phyloP scores from a whole-genome alignment of 2,329 filamentous ascomycete genomes.

The Ampelomyces quisqualis region DNA sequence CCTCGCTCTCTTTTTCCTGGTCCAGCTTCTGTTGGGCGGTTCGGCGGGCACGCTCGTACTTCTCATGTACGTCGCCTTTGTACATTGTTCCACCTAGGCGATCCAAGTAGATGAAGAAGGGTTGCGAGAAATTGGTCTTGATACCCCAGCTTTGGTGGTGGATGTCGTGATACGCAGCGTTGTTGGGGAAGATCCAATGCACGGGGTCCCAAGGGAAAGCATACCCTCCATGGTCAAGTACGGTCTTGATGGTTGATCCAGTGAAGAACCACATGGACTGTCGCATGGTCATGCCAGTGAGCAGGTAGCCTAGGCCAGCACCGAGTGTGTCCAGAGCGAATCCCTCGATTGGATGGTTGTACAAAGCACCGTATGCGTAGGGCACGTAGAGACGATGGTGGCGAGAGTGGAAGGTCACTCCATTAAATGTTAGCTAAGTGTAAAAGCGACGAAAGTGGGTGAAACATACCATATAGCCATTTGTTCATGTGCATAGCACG shows the following conservation, averaged over 20 bases:
- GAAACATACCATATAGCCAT: constrained; percentile 84
- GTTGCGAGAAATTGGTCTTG: constrained; percentile 90
- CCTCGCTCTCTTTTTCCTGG: constrained; percentile 45
- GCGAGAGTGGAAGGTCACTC: constrained; percentile 86
- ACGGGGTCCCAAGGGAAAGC: constrained; percentile 93
- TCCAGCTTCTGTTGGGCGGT: constrained; percentile 60
- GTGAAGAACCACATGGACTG: constrained; percentile 90
- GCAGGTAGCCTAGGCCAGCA: constrained; percentile 78
- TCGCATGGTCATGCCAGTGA: constrained; percentile 77
- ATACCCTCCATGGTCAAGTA: constrained; percentile 97
- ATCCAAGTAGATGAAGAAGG: constrained; percentile 97
- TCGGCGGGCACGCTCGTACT: constrained; percentile 59
- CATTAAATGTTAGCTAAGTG: constrained; percentile 8
- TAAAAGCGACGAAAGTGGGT: not conserved
- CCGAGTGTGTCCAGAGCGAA: constrained; percentile 91
- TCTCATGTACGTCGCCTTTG: constrained; percentile 61
- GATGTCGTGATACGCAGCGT: constrained; percentile 94
- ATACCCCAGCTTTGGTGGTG: constrained; percentile 99
- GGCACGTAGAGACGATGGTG: constrained; percentile 97
- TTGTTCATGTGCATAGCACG: constrained; percentile 96
- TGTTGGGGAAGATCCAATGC: constrained; percentile 89
- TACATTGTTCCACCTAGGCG: constrained; percentile 77
- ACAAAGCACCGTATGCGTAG: constrained; percentile 93
- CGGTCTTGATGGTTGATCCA: constrained; percentile 88
- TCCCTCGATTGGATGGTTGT: constrained; percentile 94